These are phyloP conservation scores for Botrytis byssoidea DNA, from an alignment of 2,329 filamentous ascomycete genomes.

Conservation along the genomic window DNA sequence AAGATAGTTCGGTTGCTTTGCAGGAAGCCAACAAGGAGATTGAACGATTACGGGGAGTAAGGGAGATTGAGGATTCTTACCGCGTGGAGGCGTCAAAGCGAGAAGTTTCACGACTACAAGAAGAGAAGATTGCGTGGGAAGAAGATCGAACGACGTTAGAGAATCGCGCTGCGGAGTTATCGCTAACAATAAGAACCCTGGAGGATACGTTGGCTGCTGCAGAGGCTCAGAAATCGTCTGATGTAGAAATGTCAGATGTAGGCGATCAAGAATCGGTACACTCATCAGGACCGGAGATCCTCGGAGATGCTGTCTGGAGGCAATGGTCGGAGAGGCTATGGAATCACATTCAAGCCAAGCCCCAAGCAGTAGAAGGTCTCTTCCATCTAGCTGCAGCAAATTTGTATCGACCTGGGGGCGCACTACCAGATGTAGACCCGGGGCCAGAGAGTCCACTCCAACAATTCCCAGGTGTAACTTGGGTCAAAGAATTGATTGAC, in stretches of 20 bases:
- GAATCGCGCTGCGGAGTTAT: background rate
- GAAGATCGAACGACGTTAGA: background rate
- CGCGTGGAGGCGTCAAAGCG: background rate
- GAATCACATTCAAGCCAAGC: conserved; percentile 1
- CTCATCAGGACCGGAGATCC: background rate
- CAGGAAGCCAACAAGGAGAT: conserved; percentile 1
- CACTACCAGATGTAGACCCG: background rate
- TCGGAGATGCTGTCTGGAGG: conserved; percentile 10
- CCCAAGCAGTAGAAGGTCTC: conserved; percentile 7
- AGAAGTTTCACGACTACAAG: background rate
- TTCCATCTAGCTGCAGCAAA: conserved; percentile 17
- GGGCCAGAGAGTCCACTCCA: background rate
- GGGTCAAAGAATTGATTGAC: conserved; percentile 3
- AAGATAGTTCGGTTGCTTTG: conserved; percentile 1
- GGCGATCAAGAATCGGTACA: too few relatives aligned
- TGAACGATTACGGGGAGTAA: background rate
- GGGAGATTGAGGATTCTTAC: background rate
- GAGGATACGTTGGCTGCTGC: background rate
- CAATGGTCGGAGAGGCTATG: conserved; percentile 9
- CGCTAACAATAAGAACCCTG: conserved; percentile 2
- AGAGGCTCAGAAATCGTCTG: background rate
- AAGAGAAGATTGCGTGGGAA: conserved; percentile 11
- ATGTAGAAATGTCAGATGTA: background rate
- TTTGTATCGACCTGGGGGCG: conserved; percentile 4
- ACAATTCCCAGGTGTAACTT: conserved; percentile 7